Conservation (phyloP, 2,329 filamentous ascomycete species). For the Hymenoscyphus scutula region DNA sequence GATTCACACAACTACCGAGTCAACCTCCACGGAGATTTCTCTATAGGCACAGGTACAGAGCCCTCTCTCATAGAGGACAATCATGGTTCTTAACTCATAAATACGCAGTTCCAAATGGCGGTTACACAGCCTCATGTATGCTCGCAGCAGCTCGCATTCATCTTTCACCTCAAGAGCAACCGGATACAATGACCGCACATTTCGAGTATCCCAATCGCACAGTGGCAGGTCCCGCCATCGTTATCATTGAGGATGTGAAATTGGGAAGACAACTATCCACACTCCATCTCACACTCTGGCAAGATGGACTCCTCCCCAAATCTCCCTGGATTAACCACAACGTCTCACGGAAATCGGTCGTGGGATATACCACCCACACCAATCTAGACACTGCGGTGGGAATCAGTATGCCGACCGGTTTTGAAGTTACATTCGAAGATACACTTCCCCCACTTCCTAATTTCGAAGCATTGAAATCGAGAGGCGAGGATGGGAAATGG, state of each 20-base stretch:
- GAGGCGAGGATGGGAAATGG: background rate
- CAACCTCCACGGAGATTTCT: constrained; percentile 1
- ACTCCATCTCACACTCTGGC: constrained; percentile 8
- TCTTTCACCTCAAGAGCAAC: background rate
- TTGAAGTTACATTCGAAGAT: background rate
- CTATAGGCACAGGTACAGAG: constrained; percentile 5
- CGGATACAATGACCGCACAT: constrained; percentile 2
- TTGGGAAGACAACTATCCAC: constrained; percentile 5
- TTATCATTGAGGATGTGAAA: constrained; percentile 9
- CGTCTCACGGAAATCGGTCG: background rate
- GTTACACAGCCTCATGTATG: background rate
- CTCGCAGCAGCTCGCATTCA: constrained; percentile 4
- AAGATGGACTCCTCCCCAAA: constrained; percentile 3
- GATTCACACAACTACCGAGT: constrained; percentile 5
- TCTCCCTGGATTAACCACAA: background rate
- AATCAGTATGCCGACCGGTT: constrained; percentile 3
- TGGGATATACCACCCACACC: background rate
- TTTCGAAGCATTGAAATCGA: background rate
- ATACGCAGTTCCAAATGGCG: constrained; percentile 4
- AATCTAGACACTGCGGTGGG: background rate
- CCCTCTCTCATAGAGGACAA: too few relatives aligned
- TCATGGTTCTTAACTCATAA: background rate
- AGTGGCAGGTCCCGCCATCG: background rate
- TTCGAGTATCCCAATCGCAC: constrained; percentile 6
- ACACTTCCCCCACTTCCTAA: background rate